Evolutionary conservation across 176 grass and related monocot species (phyloP).

Genomic region (Oryza glaberrima): DNA sequence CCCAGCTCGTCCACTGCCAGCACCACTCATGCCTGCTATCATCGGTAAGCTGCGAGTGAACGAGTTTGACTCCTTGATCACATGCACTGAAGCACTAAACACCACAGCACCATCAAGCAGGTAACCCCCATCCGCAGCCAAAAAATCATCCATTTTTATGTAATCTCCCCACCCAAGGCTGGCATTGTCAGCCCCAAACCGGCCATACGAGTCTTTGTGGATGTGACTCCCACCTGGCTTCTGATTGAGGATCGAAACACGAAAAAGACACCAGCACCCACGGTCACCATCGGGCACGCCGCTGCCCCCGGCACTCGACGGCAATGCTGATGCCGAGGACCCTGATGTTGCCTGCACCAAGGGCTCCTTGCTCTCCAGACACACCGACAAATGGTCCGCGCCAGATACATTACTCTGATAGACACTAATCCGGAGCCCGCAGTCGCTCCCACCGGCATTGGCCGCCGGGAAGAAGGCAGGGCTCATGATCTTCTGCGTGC

Average conservation of each 20-base stretch:
- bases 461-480: conserved; percentile 70
- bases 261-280: conserved; percentile 94
- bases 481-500: conserved; percentile 93
- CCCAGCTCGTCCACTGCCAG: conserved; percentile 49
- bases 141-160: conserved; percentile 86
- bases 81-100: conserved; percentile 80
- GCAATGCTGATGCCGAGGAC: conserved; percentile 31
- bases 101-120: conserved; percentile 73
- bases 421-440: conserved; percentile 79
- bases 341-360: conserved; percentile 39
- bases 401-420: conserved; percentile 80
- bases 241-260: conserved; percentile 83
- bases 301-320: conserved; percentile 17
- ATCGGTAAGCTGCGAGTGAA: conserved; percentile 64
- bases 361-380: conserved; percentile 89
- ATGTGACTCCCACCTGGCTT: conserved; percentile 67
- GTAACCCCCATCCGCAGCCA: conserved; percentile 63
- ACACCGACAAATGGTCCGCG: conserved; percentile 81
- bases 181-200: conserved; percentile 77
- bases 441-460: conserved; percentile 51
- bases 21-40: conserved; percentile 49
- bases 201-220: conserved; percentile 81
- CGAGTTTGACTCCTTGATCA: conserved; percentile 89
- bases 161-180: conserved; percentile 97
- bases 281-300: conserved; percentile 62